Evolutionary conservation across 2,329 filamentous ascomycete genomes (phyloP), one percentile per base, ranked within the genome.

Genomic region (Apiospora sp.): DNA sequence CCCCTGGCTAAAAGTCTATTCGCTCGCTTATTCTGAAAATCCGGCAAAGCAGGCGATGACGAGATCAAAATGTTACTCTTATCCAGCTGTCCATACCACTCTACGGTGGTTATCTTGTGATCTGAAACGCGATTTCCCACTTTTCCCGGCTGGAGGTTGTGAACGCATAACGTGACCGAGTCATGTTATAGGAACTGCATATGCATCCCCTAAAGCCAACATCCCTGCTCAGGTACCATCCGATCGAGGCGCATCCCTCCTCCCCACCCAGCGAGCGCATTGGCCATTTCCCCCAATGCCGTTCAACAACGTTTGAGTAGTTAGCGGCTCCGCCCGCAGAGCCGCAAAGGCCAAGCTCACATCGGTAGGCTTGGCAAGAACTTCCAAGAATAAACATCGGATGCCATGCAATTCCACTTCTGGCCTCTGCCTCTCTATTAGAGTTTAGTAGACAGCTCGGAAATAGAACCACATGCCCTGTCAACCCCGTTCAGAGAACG

Each of bases 221-320:
- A 37, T 22, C 54, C 54, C 54, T 61, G 54, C 34, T 37, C 54
- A 7, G 54, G 3, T 37, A 12, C 54, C 54, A 61, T 30, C 54
- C 54, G 54, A 61, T 61, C 54, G 54, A 61, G 54, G 54, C 54
- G 54, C 30, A 61, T n/a, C 54, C 54, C 30, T 61, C 4, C 54
- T 30, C 2, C 12, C 51, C 12, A 30, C 13, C 51, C 24, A 27
- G 10, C 10, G 51, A 27, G 10, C 10, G 51, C 51, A 54, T 24
- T 30, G 51, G 51, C 54, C 54, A 8, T 2, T 10, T 41, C 7
- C 37, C 37, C 37, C 16, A 37, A 61, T 22, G 24, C 14, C 54
- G 10, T n/a, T 4, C 24, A 5, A 30, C 1, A 30, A 30, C 14
- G 3, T 4, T 27, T 58, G 51, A 7, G 16, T 6, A 3, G 22